Evolutionary conservation across 108 stramenopile species (phyloP).

Genomic region (Skeletonema grethae): DNA sequence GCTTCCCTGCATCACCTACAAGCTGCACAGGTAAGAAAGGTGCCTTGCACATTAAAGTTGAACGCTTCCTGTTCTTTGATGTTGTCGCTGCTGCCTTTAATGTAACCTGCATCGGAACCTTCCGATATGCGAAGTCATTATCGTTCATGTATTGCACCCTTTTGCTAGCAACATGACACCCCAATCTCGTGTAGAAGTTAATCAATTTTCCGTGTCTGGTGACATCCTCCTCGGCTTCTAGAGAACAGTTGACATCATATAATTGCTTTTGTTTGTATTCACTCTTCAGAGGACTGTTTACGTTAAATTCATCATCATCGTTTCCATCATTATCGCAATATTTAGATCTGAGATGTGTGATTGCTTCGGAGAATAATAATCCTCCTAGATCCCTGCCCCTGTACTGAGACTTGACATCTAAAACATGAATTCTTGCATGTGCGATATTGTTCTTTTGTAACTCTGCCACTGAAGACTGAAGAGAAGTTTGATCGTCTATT

Average conservation of each 20-base stretch:
- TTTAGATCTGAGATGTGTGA: slow-evolving; percentile 41
- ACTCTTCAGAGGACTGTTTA: not conserved
- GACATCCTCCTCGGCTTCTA: slow-evolving; percentile 75
- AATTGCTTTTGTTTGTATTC: slow-evolving; percentile 10
- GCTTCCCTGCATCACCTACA: slow-evolving; percentile 31
- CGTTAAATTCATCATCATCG: slow-evolving; percentile 16
- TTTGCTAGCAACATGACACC: slow-evolving; percentile 51
- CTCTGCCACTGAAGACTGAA: not conserved
- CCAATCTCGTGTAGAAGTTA: slow-evolving; percentile 58
- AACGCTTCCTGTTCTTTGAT: not conserved
- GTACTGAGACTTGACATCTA: slow-evolving; percentile 59
- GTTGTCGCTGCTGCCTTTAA: slow-evolving; percentile 4
- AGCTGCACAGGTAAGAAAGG: slow-evolving; percentile 44
- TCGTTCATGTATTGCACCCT: slow-evolving; percentile 65
- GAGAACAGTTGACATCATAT: slow-evolving; percentile 36
- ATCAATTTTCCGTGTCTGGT: slow-evolving; percentile 62
- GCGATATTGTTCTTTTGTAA: slow-evolving; percentile 10
- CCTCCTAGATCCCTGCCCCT: slow-evolving; percentile 70
- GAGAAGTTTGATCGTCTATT: not conserved
- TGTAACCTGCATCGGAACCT: slow-evolving; percentile 63
- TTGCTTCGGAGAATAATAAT: slow-evolving; percentile 56
- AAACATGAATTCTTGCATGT: slow-evolving; percentile 62
- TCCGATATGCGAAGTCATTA: slow-evolving; percentile 71
- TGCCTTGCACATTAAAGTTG: slow-evolving; percentile 6
- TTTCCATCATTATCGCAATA: slow-evolving; percentile 38